A percentile compares a stretch with the other conserved stretches of the same genome.
These are phyloP conservation scores for Xylaria castorea DNA, from an alignment of 495 filamentous ascomycete genomes.

Conservation along the genomic window DNA sequence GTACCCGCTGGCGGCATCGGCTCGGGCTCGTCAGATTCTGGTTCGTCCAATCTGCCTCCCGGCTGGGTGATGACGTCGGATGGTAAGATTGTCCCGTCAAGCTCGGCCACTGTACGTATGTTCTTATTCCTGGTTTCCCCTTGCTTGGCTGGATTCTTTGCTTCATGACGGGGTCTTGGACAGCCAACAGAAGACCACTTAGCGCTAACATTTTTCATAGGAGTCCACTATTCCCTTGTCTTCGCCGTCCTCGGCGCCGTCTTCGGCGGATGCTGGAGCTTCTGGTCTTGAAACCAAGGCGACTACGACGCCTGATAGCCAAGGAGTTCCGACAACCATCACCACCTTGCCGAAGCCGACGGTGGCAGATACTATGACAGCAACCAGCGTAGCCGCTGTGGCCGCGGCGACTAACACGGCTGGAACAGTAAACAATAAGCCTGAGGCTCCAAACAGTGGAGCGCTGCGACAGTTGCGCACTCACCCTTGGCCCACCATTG, in stretches of 20 bases:
- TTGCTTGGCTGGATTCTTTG: slow-evolving; percentile 10
- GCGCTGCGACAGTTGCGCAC: background rate
- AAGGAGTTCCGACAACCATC: slow-evolving; percentile 20
- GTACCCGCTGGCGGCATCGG: slow-evolving; percentile 73
- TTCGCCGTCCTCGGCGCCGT: slow-evolving; percentile 30
- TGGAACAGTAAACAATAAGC: background rate
- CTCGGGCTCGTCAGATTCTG: slow-evolving; percentile 45
- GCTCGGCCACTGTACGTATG: slow-evolving; percentile 58
- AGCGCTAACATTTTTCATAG: slow-evolving; percentile 25
- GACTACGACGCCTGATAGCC: slow-evolving; percentile 6
- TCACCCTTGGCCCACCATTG: slow-evolving; percentile 15
- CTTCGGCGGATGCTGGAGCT: slow-evolving; percentile 30
- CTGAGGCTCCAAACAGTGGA: slow-evolving; percentile 26
- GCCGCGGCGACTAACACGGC: background rate
- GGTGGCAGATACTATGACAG: background rate
- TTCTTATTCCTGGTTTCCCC: slow-evolving; percentile 20
- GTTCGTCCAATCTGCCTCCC: slow-evolving; percentile 38
- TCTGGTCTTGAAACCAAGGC: slow-evolving; percentile 36
- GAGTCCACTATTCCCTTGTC: slow-evolving; percentile 26
- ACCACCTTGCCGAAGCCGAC: slow-evolving; percentile 16
- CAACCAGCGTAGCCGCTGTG: background rate
- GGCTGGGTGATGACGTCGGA: slow-evolving; percentile 78
- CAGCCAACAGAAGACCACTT: slow-evolving; percentile 19
- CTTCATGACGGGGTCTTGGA: slow-evolving; percentile 1
- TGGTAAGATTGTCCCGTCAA: slow-evolving; percentile 70